Evolutionary conservation across 768 basidiomycete species (phyloP).

Genomic region (Trametes sanguinea): DNA sequence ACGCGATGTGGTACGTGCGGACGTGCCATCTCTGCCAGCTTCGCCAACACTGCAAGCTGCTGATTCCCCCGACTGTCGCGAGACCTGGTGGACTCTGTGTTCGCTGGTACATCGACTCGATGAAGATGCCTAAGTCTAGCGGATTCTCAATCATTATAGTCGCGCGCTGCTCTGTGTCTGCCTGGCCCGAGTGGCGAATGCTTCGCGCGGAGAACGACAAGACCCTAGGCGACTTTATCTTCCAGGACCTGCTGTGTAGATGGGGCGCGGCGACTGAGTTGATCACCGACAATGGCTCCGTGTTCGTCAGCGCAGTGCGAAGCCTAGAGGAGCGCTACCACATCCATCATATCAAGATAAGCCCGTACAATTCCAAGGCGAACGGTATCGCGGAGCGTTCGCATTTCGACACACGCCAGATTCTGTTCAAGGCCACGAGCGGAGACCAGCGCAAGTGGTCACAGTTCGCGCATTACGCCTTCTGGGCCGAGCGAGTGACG

Average conservation of each 20-base stretch:
- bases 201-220: slow-evolving; percentile 34
- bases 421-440: slow-evolving; percentile 36
- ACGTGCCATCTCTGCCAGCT: slow-evolving; percentile 44
- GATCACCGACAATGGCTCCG: slow-evolving; percentile 44
- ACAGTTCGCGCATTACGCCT: slow-evolving; percentile 25
- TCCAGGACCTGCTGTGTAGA: slow-evolving; percentile 37
- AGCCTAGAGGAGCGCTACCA: slow-evolving; percentile 30
- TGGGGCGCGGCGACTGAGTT: slow-evolving; percentile 43
- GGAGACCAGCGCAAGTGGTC: slow-evolving; percentile 28
- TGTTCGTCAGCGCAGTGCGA: slow-evolving; percentile 29
- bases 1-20: slow-evolving; percentile 25
- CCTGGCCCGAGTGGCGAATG: slow-evolving; percentile 35
- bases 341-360: slow-evolving; percentile 43
- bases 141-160: slow-evolving; percentile 41
- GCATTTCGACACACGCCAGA: slow-evolving; percentile 36
- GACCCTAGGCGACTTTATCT: slow-evolving; percentile 35
- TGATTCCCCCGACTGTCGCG: slow-evolving; percentile 25
- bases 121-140: slow-evolving; percentile 40
- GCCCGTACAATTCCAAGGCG: slow-evolving; percentile 43
- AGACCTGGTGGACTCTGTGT: slow-evolving; percentile 31
- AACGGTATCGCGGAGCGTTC: slow-evolving; percentile 42
- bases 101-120: slow-evolving; percentile 42
- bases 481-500: slow-evolving; percentile 43
- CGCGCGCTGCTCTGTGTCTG: slow-evolving; percentile 36
- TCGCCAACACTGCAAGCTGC: slow-evolving; percentile 23